These are phyloP conservation scores for Yarrowia porcina DNA, from an alignment of 805 yeast genomes.

Conservation along the genomic window DNA sequence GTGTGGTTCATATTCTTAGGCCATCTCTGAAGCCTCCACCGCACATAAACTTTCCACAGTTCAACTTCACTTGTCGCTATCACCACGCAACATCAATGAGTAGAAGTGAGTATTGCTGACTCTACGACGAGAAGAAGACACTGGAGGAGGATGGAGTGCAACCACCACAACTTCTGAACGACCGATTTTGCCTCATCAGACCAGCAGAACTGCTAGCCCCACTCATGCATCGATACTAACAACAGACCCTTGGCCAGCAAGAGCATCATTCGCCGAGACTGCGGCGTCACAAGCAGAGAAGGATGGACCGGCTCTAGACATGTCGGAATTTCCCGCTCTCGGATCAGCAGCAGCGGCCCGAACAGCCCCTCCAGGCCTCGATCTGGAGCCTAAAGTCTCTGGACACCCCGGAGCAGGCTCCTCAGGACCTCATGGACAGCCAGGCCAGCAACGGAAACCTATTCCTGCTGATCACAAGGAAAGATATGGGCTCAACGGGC, in stretches of 20 bases:
- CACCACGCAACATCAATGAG: conserved; percentile 24
- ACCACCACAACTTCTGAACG: too few species aligned
- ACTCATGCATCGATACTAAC: neutral
- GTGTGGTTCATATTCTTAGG: neutral
- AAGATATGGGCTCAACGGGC: conserved; percentile 65
- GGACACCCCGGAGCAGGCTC: conserved; percentile 21
- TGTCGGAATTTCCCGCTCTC: conserved; percentile 34
- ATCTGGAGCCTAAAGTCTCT: conserved; percentile 19
- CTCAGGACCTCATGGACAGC: conserved; percentile 21
- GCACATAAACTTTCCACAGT: conserved; percentile 8
- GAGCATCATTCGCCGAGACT: conserved; percentile 20
- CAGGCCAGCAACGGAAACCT: conserved; percentile 18
- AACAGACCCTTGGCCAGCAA: conserved; percentile 24
- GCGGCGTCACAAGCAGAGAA: conserved; percentile 20
- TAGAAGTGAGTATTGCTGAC: conserved; percentile 16
- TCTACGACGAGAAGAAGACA: neutral
- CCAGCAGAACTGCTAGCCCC: neutral
- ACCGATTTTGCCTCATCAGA: neutral
- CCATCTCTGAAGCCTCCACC: neutral
- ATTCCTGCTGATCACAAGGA: conserved; percentile 46
- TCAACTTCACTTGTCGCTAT: conserved; percentile 13
- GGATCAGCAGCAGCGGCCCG: conserved; percentile 27
- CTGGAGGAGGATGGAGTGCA: neutral
- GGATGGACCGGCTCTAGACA: conserved; percentile 28
- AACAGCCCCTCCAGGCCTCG: conserved; percentile 21